phyloP scores from a whole-genome alignment of 306 rosid genomes.

The Prinsepia uniflora region DNA sequence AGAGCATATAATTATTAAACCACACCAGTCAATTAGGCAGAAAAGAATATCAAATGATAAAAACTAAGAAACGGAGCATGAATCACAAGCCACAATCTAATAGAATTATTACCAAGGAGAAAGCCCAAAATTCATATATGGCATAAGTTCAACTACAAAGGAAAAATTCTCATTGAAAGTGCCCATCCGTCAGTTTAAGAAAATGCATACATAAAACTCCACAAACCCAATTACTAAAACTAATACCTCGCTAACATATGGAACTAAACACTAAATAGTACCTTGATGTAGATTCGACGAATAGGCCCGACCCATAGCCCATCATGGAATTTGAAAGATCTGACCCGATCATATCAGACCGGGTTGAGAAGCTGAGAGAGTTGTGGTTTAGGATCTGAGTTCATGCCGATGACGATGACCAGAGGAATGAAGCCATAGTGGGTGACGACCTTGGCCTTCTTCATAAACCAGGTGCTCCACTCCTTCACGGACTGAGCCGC shows the following conservation, averaged over 20 bases:
- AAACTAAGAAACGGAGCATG: neutral
- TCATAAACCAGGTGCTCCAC: conserved; percentile 75
- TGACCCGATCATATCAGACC: conserved; percentile 44
- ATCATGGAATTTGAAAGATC: neutral
- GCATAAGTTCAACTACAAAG: conserved; percentile 1
- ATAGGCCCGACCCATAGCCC: conserved; percentile 11
- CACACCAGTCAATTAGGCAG: neutral
- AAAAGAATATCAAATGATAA: neutral
- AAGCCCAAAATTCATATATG: neutral
- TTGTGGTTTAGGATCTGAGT: conserved; percentile 86
- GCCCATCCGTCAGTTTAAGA: neutral
- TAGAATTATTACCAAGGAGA: neutral
- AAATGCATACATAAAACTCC: neutral
- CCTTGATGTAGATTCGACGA: conserved; percentile 14
- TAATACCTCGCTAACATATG: neutral
- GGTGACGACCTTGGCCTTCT: conserved; percentile 74
- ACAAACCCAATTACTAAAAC: neutral
- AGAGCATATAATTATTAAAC: neutral
- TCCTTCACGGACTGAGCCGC: conserved; percentile 47
- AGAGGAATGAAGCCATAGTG: conserved; percentile 93
- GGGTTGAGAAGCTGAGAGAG: conserved; percentile 93
- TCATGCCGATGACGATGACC: conserved; percentile 88
- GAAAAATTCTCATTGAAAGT: neutral
- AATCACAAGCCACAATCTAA: neutral
- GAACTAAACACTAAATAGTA: conserved; percentile 4